phyloP scores from a whole-genome alignment of 495 filamentous ascomycete genomes.

The Talaromyces adpressus region DNA sequence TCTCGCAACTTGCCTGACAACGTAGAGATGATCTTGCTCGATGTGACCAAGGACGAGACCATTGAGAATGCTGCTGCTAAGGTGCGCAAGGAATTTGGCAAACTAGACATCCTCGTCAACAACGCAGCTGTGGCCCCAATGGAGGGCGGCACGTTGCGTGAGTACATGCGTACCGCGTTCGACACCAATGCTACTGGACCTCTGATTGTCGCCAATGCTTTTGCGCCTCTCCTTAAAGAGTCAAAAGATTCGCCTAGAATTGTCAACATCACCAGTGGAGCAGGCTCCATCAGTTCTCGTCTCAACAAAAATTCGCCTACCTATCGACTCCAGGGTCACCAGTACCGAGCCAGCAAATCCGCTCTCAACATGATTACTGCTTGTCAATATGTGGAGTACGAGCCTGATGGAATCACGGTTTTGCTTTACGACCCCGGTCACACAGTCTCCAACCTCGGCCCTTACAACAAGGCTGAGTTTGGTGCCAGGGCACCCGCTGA shows the following conservation, averaged over 20 bases:
- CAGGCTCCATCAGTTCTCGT: constrained; percentile 20
- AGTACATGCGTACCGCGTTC: constrained; percentile 13
- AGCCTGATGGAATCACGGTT: constrained; percentile 15
- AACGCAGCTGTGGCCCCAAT: constrained; percentile 25
- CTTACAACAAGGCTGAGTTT: constrained; percentile 15
- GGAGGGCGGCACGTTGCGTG: constrained; percentile 1
- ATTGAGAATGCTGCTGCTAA: constrained; percentile 21
- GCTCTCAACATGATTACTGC: constrained; percentile 28
- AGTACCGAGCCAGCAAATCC: constrained; percentile 27
- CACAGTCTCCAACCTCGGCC: constrained; percentile 16
- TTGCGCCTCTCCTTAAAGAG: constrained; percentile 23
- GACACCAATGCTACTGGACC: constrained; percentile 23
- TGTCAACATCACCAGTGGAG: constrained; percentile 19
- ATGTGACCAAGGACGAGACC: constrained; percentile 19
- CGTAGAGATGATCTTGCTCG: constrained; percentile 20
- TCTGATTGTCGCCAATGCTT: constrained; percentile 15
- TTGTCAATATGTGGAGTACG: constrained; percentile 14
- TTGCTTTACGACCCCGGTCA: constrained; percentile 20
- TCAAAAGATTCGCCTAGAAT: constrained; percentile 20
- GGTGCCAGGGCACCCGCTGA: constrained; percentile 14
- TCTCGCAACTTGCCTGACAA: constrained; percentile 12
- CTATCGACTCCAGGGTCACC: constrained; percentile 9
- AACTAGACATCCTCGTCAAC: constrained; percentile 45
- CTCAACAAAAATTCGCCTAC: constrained; percentile 13
- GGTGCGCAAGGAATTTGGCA: constrained; percentile 25